These are phyloP conservation scores for Phlebiopsis flavidoalba DNA, from an alignment of 768 basidiomycete genomes.

Conservation along the genomic window DNA sequence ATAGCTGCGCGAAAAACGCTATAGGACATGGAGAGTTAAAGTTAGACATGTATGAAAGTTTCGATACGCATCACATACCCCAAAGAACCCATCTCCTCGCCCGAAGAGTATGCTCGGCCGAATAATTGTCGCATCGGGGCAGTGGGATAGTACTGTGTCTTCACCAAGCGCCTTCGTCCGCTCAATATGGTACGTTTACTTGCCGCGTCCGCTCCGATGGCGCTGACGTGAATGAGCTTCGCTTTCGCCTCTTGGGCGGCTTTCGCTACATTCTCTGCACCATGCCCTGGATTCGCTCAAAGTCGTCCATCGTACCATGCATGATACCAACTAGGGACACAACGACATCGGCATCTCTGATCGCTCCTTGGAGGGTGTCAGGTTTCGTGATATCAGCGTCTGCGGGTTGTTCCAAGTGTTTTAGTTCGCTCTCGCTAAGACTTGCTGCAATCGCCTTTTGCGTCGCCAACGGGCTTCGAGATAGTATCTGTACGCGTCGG, in stretches of 20 bases:
- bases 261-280: constrained; percentile 60
- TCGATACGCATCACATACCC: constrained; percentile 34
- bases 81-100: constrained; percentile 72
- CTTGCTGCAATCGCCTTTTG: constrained; percentile 27
- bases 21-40: not conserved
- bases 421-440: constrained; percentile 26
- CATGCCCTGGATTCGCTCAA: constrained; percentile 59
- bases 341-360: constrained; percentile 51
- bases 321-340: constrained; percentile 70
- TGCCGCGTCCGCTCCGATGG: constrained; percentile 63
- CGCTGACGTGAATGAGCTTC: constrained; percentile 61
- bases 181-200: constrained; percentile 55
- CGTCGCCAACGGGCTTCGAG: constrained; percentile 47
- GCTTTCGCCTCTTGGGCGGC: constrained; percentile 48
- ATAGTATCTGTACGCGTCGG: constrained; percentile 52
- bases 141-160: constrained; percentile 39
- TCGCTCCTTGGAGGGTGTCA: constrained; percentile 39
- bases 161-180: constrained; percentile 65
- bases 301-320: constrained; percentile 48
- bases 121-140: constrained; percentile 54
- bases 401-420: constrained; percentile 35
- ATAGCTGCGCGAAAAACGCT: constrained; percentile 64
- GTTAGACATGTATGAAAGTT: not conserved
- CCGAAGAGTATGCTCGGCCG: constrained; percentile 74
- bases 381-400: constrained; percentile 53